Evolutionary conservation across 768 basidiomycete species (phyloP), one percentile per base, ranked within the genome.

Genomic region (Kwoniella sp.): DNA sequence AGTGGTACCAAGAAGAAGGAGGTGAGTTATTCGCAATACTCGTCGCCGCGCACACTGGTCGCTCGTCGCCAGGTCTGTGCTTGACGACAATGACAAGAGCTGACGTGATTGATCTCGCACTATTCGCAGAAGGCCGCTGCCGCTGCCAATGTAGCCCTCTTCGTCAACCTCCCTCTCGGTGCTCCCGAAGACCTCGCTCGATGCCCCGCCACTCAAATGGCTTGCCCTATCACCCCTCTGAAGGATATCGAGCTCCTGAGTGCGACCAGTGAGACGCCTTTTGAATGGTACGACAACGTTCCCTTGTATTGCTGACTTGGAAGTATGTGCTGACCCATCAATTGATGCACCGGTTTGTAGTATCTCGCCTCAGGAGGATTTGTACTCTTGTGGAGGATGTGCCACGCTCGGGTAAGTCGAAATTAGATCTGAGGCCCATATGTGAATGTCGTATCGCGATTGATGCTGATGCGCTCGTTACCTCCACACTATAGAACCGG

Each of bases 351-450:
- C 48, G 30, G 45, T n/a, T 55, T n/a, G 15, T 53, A 72, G 71
- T 58, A 51, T 72, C 15, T 54, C 28, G 17, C 58, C 61, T 17
- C 20, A 63, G 54, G 65, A 69, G 28, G 71, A 72, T 53, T 34
- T 72, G 53, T 69, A 66, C 48, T 69, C 67, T 12, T 72, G 71
- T 50, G 71, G 71, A 11, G 71, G 71, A 23, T 71, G 70, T 57
- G 53, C 62, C 13, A 65, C 70, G 1, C 45, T 71, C 1, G 58
- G 55, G 70, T 71, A 55, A 65, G 70, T 67, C 31, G 7, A 23
- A 7, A 25, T 28, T 9, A 61, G 12, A 9, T 45, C 58, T 23
- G 22, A 20, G 9, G 11, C n/a, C n/a, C n/a, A n/a, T n/a, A n/a
- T n/a, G n/a, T n/a, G n/a, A n/a, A 37, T 5, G 7, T 13, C 34